phyloP scores from a whole-genome alignment of 495 filamentous ascomycete species.

The Trichoderma orchidacearum region DNA sequence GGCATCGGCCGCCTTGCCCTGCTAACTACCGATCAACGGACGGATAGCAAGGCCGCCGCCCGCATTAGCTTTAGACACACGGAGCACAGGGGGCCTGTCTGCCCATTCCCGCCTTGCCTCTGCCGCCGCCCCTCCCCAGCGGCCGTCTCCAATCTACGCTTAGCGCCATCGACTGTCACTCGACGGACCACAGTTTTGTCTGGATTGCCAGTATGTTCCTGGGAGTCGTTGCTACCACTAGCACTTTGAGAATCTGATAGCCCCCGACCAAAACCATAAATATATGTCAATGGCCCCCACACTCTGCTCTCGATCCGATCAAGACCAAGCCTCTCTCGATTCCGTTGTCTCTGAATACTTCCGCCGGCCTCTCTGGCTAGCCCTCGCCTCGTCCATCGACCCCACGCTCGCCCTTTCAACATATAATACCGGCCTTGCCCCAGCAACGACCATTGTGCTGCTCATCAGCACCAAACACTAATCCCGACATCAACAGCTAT shows the following conservation, averaged over 20 bases:
- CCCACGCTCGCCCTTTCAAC: not conserved
- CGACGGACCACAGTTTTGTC: not conserved
- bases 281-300: not conserved
- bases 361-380: not conserved
- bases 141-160: not conserved
- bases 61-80: not conserved
- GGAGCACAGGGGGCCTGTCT: not conserved
- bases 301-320: not conserved
- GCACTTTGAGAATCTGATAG: not conserved
- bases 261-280: not conserved
- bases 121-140: not conserved
- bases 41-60: not conserved
- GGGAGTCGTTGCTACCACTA: too few relatives aligned
- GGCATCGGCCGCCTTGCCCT: too few relatives aligned
- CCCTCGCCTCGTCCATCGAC: not conserved
- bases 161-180: conserved; percentile 1
- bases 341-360: not conserved
- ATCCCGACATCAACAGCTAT: not conserved
- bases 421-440: not conserved
- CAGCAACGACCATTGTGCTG: not conserved
- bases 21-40: conserved; percentile 1
- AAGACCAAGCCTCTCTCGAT: not conserved
- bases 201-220: too few relatives aligned
- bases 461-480: not conserved
- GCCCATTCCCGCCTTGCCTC: not conserved